These are phyloP conservation scores for Choanephora cucurbitarum DNA, from an alignment of 371 early-diverging fungal species.

Conservation along the genomic window DNA sequence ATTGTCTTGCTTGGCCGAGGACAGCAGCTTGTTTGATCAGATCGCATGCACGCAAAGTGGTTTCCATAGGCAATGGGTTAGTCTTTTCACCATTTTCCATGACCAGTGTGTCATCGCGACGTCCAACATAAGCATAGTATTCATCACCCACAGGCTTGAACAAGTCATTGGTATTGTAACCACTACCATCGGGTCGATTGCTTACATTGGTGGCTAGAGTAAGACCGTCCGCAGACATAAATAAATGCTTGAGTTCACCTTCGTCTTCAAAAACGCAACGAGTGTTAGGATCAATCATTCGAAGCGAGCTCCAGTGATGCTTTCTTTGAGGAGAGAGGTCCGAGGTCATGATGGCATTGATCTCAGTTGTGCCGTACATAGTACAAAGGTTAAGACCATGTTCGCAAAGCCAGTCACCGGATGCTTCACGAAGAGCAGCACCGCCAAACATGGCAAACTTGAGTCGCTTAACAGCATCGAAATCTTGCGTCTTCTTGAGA, in stretches of 20 bases:
- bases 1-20: constrained; percentile 30
- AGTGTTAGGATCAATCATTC: background rate
- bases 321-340: constrained; percentile 6
- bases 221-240: constrained; percentile 10
- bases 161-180: constrained; percentile 35
- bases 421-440: constrained; percentile 60
- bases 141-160: constrained; percentile 18
- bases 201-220: constrained; percentile 17
- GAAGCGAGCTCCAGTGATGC: constrained; percentile 11
- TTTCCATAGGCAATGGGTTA: constrained; percentile 44
- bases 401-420: constrained; percentile 14
- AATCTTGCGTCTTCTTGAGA: constrained; percentile 14
- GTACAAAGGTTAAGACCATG: constrained; percentile 15
- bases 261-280: constrained; percentile 1
- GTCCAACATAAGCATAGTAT: constrained; percentile 26
- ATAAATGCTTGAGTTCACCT: constrained; percentile 10
- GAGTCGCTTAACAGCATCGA: constrained; percentile 7
- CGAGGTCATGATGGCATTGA: constrained; percentile 8
- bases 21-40: constrained; percentile 29
- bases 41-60: constrained; percentile 15
- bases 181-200: constrained; percentile 30
- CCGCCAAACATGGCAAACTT: constrained; percentile 74
- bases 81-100: constrained; percentile 52
- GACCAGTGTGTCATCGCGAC: constrained; percentile 38
- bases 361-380: constrained; percentile 22